These are phyloP conservation scores for Hymenoscyphus albidus DNA, from an alignment of 2,329 filamentous ascomycete genomes.

Conservation along the genomic window DNA sequence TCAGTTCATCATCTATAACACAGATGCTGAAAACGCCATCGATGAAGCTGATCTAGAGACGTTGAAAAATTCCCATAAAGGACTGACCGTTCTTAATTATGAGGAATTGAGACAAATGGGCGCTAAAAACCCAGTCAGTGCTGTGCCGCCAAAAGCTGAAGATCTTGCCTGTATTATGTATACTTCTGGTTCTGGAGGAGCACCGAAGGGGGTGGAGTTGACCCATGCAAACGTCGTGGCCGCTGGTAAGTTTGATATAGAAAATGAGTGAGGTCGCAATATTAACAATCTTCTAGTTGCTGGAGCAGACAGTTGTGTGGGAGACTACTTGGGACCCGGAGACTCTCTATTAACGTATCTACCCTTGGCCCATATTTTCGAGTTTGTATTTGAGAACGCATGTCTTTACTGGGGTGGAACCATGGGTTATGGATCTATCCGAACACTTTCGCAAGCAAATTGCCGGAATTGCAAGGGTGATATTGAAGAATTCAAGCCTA, in stretches of 20 bases:
- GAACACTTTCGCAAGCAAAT: conserved; percentile 78
- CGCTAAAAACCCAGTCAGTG: conserved; percentile 60
- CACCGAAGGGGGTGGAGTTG: conserved; percentile 83
- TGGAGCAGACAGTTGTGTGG: conserved; percentile 72
- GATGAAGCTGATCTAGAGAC: conserved; percentile 45
- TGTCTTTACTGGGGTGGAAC: conserved; percentile 83
- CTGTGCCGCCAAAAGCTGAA: conserved; percentile 64
- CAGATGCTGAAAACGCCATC: conserved; percentile 48
- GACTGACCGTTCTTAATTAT: conserved; percentile 48
- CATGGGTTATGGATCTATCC: conserved; percentile 85
- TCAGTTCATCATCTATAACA: conserved; percentile 48
- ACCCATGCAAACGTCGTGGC: conserved; percentile 78
- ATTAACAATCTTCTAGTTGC: conserved; percentile 50
- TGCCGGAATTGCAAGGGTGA: conserved; percentile 88
- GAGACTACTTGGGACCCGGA: conserved; percentile 67
- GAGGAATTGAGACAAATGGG: conserved; percentile 47
- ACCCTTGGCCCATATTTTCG: conserved; percentile 88
- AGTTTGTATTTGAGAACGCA: conserved; percentile 89
- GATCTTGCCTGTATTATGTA: conserved; percentile 80
- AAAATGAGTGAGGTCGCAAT: not conserved
- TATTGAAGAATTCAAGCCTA: conserved; percentile 84
- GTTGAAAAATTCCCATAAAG: conserved; percentile 52
- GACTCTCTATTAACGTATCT: conserved; percentile 85
- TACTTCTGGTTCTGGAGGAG: conserved; percentile 82
- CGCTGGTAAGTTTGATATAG: conserved; percentile 51